These are phyloP conservation scores for Amanita fuliginea DNA, from an alignment of 768 basidiomycete genomes.

Conservation along the genomic window DNA sequence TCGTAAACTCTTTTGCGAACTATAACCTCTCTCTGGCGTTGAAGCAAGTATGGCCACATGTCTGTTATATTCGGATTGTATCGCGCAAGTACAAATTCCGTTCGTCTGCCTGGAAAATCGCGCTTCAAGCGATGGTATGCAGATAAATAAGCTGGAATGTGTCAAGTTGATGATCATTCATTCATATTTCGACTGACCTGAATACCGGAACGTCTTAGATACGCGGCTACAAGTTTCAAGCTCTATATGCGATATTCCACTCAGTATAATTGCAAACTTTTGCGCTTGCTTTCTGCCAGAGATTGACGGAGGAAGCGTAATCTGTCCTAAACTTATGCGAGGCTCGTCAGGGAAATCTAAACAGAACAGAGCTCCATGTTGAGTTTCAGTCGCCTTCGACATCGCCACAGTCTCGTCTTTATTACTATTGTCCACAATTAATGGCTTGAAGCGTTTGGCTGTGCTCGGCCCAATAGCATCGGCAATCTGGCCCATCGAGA, in stretches of 20 bases:
- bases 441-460: background rate
- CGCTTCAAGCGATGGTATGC: conserved; percentile 38
- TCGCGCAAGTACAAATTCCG: conserved; percentile 18
- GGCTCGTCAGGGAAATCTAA: conserved; percentile 23
- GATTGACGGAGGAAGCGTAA: conserved; percentile 48
- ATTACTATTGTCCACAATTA: background rate
- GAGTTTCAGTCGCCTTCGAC: background rate
- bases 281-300: conserved; percentile 46
- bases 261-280: conserved; percentile 42
- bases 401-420: background rate
- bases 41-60: conserved; percentile 61
- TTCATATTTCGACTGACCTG: conserved; percentile 25
- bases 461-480: background rate
- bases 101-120: conserved; percentile 27
- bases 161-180: background rate
- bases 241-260: conserved; percentile 32
- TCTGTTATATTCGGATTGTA: conserved; percentile 40
- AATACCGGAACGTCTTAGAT: conserved; percentile 52
- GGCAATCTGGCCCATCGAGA: background rate
- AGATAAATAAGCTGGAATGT: conserved; percentile 50
- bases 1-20: conserved; percentile 28
- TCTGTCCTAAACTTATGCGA: conserved; percentile 21
- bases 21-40: conserved; percentile 33
- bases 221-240: conserved; percentile 36
- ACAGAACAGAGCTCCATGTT: conserved; percentile 7